phyloP scores from a whole-genome alignment of 2,329 filamentous ascomycete species.

The Ascochyta koolunga region DNA sequence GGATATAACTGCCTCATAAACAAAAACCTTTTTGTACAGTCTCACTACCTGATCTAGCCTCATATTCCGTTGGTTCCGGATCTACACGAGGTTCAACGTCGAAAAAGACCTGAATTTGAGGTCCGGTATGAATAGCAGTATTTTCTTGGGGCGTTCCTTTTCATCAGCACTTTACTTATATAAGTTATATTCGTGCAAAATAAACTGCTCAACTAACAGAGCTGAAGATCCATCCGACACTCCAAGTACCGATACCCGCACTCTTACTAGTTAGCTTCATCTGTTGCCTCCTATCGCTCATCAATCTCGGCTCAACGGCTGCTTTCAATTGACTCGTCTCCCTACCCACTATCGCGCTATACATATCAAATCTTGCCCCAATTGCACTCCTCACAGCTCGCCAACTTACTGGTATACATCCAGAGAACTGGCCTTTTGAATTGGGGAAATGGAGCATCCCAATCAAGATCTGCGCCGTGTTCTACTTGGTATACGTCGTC shows the following conservation, averaged over 20 bases:
- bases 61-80: too few species aligned
- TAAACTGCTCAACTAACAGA: too few species aligned
- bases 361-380: conserved; percentile 42
- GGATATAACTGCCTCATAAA: too few species aligned
- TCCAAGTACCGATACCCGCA: conserved; percentile 34
- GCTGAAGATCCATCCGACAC: conserved; percentile 27
- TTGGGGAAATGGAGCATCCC: conserved; percentile 24
- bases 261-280: conserved; percentile 32
- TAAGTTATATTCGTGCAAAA: too few species aligned
- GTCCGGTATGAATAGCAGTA: too few species aligned
- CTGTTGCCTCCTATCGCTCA: conserved; percentile 41
- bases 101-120: too few species aligned
- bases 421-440: conserved; percentile 1
- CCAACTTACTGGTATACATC: neutral
- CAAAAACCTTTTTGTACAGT: too few species aligned
- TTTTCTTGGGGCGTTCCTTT: too few species aligned
- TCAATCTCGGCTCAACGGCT: conserved; percentile 38
- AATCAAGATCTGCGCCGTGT: conserved; percentile 37
- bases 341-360: conserved; percentile 38
- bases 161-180: conserved; percentile 40
- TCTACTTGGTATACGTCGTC: conserved; percentile 34
- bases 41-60: too few species aligned
- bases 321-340: conserved; percentile 48
- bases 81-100: too few species aligned
- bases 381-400: conserved; percentile 31